phyloP scores from a whole-genome alignment of 176 grass and related monocot genomes.

The Elaeis guineensis region DNA sequence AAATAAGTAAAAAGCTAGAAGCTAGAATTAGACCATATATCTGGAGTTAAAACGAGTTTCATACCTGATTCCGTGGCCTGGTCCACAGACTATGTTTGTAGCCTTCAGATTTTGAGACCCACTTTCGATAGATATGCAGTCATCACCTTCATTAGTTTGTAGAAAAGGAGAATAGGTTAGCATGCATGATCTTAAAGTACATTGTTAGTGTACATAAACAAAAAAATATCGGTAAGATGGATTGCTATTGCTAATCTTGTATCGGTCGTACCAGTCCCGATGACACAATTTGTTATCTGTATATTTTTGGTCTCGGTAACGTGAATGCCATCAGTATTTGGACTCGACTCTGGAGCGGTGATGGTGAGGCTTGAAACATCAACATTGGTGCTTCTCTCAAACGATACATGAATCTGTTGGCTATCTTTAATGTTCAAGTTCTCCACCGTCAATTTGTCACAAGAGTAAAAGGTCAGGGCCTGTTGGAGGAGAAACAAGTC shows the following conservation, averaged over 20 bases:
- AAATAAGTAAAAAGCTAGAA: too few species aligned
- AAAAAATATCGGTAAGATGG: too few species aligned
- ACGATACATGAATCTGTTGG: conserved; percentile 38
- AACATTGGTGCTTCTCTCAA: conserved; percentile 27
- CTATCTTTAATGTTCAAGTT: conserved; percentile 31
- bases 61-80: conserved; percentile 47
- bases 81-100: conserved; percentile 25
- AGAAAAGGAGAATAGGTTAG: too few species aligned
- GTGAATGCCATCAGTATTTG: conserved; percentile 51
- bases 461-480: conserved; percentile 49
- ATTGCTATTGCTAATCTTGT: too few species aligned
- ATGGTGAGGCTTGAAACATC: conserved; percentile 7
- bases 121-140: conserved; percentile 39
- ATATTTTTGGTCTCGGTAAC: conserved; percentile 23
- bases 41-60: neutral
- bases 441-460: conserved; percentile 33
- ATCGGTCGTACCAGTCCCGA: conserved; percentile 25
- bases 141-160: conserved; percentile 27
- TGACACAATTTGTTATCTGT: conserved; percentile 28
- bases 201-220: too few species aligned
- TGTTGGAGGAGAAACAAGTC: conserved; percentile 1
- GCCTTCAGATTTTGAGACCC: conserved; percentile 24
- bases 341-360: conserved; percentile 28
- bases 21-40: too few species aligned
- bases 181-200: too few species aligned